phyloP scores from a whole-genome alignment of 805 yeast species.

The Ogataea siamensis region DNA sequence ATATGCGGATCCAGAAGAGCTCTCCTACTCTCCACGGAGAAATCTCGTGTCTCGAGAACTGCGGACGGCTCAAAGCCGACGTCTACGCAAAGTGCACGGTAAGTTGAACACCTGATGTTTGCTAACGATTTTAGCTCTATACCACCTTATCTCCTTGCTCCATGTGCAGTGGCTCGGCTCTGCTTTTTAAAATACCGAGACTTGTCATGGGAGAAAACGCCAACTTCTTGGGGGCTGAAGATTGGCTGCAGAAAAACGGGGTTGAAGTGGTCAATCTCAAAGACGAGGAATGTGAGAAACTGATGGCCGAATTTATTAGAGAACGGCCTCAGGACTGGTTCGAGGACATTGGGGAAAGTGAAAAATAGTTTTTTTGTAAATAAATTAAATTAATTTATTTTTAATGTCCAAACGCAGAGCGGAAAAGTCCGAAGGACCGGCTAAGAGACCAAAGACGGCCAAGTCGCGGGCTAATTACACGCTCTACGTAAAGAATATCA shows the following conservation, averaged over 20 bases:
- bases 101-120: constrained; percentile 14
- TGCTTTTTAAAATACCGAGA: constrained; percentile 83
- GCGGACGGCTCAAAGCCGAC: constrained; percentile 82
- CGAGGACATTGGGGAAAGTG: constrained; percentile 67
- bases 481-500: constrained; percentile 56
- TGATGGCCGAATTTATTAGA: constrained; percentile 76
- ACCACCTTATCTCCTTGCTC: constrained; percentile 91
- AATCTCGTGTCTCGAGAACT: constrained; percentile 82
- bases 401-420: constrained; percentile 9
- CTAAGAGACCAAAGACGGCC: constrained; percentile 6
- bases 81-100: constrained; percentile 78
- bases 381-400: constrained; percentile 1
- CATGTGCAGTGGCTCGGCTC: constrained; percentile 93
- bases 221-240: constrained; percentile 83
- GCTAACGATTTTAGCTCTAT: constrained; percentile 48
- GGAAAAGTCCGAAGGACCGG: background rate
- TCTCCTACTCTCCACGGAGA: constrained; percentile 92
- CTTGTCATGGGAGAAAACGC: constrained; percentile 88
- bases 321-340: constrained; percentile 79
- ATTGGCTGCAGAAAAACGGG: constrained; percentile 61
- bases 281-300: constrained; percentile 57
- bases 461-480: constrained; percentile 36
- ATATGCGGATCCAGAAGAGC: constrained; percentile 79
- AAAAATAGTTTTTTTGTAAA: background rate
- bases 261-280: constrained; percentile 67